Evolutionary conservation across 2,329 filamentous ascomycete genomes (phyloP), one percentile per base, ranked within the genome.

Genomic region (Penicillium hesseltinei): DNA sequence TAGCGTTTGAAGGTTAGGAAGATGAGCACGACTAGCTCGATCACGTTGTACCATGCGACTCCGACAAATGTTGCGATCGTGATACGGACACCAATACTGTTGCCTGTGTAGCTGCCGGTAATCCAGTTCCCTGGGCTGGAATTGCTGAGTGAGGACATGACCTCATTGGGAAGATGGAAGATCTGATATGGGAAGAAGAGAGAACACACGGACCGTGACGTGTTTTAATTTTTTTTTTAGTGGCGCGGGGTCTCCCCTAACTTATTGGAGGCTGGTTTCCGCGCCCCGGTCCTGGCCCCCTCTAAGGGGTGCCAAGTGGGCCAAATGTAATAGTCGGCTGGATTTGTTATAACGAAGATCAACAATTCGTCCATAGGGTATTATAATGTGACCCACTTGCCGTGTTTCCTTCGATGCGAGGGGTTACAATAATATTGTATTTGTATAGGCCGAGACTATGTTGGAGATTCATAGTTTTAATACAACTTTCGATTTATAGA

Each of bases 1-100:
- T 77, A 80, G 23, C 71, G 72, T 29, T 78, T 78, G 68, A 82
- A 82, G 31, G 76, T 80, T 27, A 79, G 64, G 52, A 80, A 74
- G 35, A 79, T 74, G 48, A 81, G 71, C 35, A 79, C 67, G 31
- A 80, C 71, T 23, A 82, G 70, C 61, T 82, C 80, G 17, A 79
- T 60, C 13, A 67, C 67, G 44, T 72, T 72, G 59, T 73, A 71
- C 61, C 68, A 66, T 5, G 68, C 66, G 54, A 72, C 60, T 6
- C 62, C 63, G 11, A 69, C 58, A 42, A 69, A 68, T 29, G 64
- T 67, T 33, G 66, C 67, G 54, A 70, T 69, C 4, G 67, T 61
- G 60, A 70, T 69, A 54, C 61, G 66, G 23, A 68, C 66, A 2
- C 64, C 66, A 57, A 61, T 55, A 38, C 66, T 68, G 44, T 59